Base-by-base conservation (phyloP, 768 basidiomycete species). In the Boletellus ananas region DNA sequence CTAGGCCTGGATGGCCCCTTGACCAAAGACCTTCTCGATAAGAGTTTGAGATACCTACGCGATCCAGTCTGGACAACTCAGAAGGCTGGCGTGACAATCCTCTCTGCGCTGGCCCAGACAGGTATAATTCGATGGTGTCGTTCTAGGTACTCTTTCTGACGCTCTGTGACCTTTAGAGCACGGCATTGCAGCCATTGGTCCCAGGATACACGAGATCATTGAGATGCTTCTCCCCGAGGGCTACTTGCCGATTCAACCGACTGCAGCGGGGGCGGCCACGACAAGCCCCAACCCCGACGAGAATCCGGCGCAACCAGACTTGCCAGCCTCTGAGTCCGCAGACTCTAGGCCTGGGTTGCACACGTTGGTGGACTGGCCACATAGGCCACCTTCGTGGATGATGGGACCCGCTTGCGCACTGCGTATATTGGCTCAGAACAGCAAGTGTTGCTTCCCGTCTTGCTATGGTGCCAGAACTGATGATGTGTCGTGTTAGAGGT, bases 321-420 rank as follows among this genome's bases (percentile, higher is more conserved):
- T 1, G 21, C 6, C 21, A n/a, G 8, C 17, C 12, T 14, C 37
- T 1, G 34, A 16, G 6, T 8, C 23, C 16, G 1, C 33, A 2
- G 34, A 51, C 3, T 0, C 29, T 9, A 7, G 29, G 29, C 29
- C 35, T 35, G 29, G 4, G 27, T 29, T 31, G 14, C 20, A 44
- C 6, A 16, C n/a, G n/a, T 16, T 40, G 17, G 29, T 20, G 14
- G 33, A 33, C 35, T 2, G 16, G n/a, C 37, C 27, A 10, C n/a
- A 41, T 12, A 51, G 14, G 29, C 45, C 52, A 34, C 40, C 54
- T 48, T 58, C 63, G 4, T 47, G 46, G 54, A 57, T 64, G 60
- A 11, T 64, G 50, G 62, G 62, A 29, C 60, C 63, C 4, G 54
- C 62, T 17, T 64, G 55, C 25, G 63, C 63, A 11, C 27, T 64